Base-by-base conservation (phyloP, 2,329 filamentous ascomycete species). In the Hypoxylon sp. region DNA sequence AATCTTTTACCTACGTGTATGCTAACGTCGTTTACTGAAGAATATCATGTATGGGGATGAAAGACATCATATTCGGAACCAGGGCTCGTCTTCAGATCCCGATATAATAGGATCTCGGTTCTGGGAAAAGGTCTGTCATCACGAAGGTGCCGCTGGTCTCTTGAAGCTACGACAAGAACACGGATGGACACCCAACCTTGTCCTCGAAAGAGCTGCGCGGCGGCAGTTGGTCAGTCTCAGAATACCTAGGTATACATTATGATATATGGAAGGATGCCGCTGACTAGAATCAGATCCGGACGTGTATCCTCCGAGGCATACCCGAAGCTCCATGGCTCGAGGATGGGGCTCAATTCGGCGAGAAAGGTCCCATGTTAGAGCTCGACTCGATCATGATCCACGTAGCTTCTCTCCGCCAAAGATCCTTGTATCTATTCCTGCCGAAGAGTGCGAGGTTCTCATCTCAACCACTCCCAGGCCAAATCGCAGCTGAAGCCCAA, bases 341-440 rank as follows among this genome's bases (percentile, higher is more conserved):
- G 13, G 51, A 63, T 26, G 63, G 51, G 1, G 31, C 51, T 19
- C 8, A 61, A n/a, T 64, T 61, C n/a, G 63, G 63, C 5, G 63
- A 69, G 31, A 44, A 64, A 52, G 59, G 55, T 13, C 67, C 55
- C 10, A 29, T 57, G n/a, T 22, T 56, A 42, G 44, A 10, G 5
- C 47, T 70, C 22, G 67, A 70, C n/a, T 61, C 46, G 4, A 53
- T 67, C 54, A 50, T 70, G 26, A 51, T 70, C 14, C 63, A 55
- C 22, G 59, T 61, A 55, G 67, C 63, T 19, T 22, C 54, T 8
- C 59, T 70, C 10, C 63, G 59, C 31, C 10, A 42, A 3, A 58
- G 24, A 14, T 70, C 63, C 5, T n/a, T 67, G n/a, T 37, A 22
- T 37, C 53, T 67, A 10, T 67, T 66, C 11, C 54, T 66, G 9